Base-by-base conservation (phyloP, 2,329 filamentous ascomycete genomes). In the Aspergillus puulaauensis region DNA sequence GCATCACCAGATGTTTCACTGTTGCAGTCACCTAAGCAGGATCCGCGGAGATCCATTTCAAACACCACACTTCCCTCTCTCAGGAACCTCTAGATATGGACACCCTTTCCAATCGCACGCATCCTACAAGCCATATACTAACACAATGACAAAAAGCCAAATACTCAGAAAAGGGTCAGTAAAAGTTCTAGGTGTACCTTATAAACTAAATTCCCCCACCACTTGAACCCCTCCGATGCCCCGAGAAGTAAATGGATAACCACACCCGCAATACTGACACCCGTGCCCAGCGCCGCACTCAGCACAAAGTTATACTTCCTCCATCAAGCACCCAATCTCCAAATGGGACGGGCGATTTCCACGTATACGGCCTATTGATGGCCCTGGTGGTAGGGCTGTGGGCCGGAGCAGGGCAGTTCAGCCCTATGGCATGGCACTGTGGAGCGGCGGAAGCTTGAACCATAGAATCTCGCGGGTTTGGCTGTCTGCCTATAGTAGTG, bases 291-390 rank as follows among this genome's bases (percentile, higher is more conserved):
- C 2, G 85, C 88, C 0, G 86, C 86, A 35, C 86, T 88, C 2
- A 86, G 84, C 66, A 90, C 81, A 70, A 90, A 90, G 74, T 90
- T 90, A 73, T 89, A 90, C 71, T 86, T 86, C 64, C 85, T 74
- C 88, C 88, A 90, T 87, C 87, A 90, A 5, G 21, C 46, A 23
- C n/a, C 15, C 21, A 8, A 8, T 12, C 23, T 12, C 37, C 9
- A 31, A 31, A 11, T 31, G 9, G 27, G 9, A 31, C 27, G 9
- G 8, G 27, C 27, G 8, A 4, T 31, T 31, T 31, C 27, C 27
- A 31, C 9, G 27, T 31, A 9, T 4, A 31, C 9, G 9, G 27
- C 3, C 27, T 11, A 31, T 31, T 31, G 27, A 31, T 31, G 27
- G 9, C 27, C 27, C 27, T 31, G 9, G 9, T 11, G 9, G 27